Evolutionary conservation across 768 basidiomycete genomes (phyloP).

Genomic region (Pleurotus djamor): DNA sequence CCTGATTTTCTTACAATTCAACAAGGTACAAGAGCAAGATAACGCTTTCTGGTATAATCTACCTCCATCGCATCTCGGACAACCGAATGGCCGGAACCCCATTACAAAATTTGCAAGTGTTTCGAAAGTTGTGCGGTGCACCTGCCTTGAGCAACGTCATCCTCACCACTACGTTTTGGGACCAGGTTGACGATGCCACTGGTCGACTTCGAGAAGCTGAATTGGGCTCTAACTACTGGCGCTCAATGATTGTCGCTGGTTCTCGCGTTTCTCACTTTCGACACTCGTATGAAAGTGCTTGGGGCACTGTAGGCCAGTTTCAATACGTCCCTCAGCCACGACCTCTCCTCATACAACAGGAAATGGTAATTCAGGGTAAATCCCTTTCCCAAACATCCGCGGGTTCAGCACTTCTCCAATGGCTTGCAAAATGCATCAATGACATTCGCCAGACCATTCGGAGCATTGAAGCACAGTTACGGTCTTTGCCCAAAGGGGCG

Average conservation of each 20-base stretch:
- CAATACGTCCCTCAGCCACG: not conserved
- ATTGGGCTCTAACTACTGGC: not conserved
- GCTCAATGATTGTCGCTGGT: conserved; percentile 3
- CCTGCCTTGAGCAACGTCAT: conserved; percentile 5
- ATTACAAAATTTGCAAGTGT: conserved; percentile 1
- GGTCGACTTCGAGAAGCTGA: not conserved
- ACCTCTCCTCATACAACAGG: not conserved
- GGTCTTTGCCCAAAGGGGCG: not conserved
- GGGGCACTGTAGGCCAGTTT: conserved; percentile 1
- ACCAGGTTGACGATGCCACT: not conserved
- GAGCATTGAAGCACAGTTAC: not conserved
- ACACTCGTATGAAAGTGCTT: not conserved
- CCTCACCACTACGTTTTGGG: conserved; percentile 8
- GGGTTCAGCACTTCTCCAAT: not conserved
- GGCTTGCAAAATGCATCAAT: not conserved
- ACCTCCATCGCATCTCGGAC: conserved; percentile 6
- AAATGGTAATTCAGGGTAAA: conserved; percentile 5
- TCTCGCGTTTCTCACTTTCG: not conserved
- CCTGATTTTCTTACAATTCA: not conserved
- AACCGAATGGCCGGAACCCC: conserved; percentile 7
- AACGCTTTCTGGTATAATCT: conserved; percentile 4
- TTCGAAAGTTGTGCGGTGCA: not conserved
- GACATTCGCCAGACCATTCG: conserved; percentile 1
- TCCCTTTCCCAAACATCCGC: not conserved
- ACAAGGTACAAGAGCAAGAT: conserved; percentile 6